Evolutionary conservation across 73 alveolate species (phyloP).

Genomic region (Tetrahymena borealis): DNA sequence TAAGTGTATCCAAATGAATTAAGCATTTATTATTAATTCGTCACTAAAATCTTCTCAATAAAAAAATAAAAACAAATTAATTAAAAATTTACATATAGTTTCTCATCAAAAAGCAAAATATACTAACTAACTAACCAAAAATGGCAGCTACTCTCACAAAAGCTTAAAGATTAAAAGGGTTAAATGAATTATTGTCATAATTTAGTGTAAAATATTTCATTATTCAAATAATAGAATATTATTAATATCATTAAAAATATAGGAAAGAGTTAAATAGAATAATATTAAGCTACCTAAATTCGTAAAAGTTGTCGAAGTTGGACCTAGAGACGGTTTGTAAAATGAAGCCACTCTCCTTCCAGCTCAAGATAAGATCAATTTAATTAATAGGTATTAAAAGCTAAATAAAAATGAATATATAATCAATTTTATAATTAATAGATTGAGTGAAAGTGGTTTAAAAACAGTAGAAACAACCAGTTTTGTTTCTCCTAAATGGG

Average conservation of each 20-base stretch:
- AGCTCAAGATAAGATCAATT: conserved; percentile 58
- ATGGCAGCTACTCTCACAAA: not conserved
- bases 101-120: too few relatives aligned
- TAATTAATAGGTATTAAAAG: conserved; percentile 58
- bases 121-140: not conserved
- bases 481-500: conserved; percentile 45
- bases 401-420: conserved; percentile 38
- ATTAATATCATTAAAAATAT: not conserved
- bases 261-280: conserved; percentile 2
- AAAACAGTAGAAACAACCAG: conserved; percentile 33
- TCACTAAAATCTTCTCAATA: not conserved
- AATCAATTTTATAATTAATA: conserved; percentile 46
- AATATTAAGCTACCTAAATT: conserved; percentile 41
- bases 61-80: not conserved
- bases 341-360: conserved; percentile 73
- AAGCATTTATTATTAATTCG: not conserved
- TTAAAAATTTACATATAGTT: not conserved
- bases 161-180: not conserved
- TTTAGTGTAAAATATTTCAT: not conserved
- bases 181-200: not conserved
- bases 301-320: conserved; percentile 78
- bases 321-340: conserved; percentile 90
- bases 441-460: conserved; percentile 25
- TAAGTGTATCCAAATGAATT: not conserved
- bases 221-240: not conserved